Evolutionary conservation across 73 alveolate species (phyloP), one percentile per base, ranked within the genome.

Genomic region (Tetrahymena borealis): DNA sequence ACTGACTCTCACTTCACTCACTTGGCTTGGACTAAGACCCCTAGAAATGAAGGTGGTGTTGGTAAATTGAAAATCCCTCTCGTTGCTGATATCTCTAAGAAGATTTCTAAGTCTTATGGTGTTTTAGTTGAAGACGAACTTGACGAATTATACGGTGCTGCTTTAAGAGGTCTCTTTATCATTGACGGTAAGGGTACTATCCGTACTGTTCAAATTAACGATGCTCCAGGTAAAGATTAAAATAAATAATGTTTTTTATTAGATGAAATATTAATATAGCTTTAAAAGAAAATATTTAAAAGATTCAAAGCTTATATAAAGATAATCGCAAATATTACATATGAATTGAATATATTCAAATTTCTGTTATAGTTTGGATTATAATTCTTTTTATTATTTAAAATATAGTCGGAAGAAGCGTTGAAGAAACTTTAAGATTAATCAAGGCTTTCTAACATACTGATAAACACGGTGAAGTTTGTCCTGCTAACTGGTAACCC

Each of bases 401-500:
- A 15, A 60, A 24, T 60, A 24, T 20, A 60, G 99, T 98, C n/a
- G 99, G 99, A 39, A 98, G 99, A 98, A 98, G 97, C 85, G 98
- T 97, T 40, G 99, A 97, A 91, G 99, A 98, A 95, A 97, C 97
- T 15, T 94, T 96, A 91, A 98, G 99, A 97, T 95, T 98, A 37
- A 99, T 98, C 60, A 98, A 98, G 94, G 99, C 99, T 78, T 98
- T 98, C 98, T 97, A 98, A 97, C 96, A 98, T 92, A 94, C 98
- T 78, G 99, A 98, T 94, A 98, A 97, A 94, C 99, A 97, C 94
- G 99, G 99, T 32, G 99, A 98, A 91, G 99, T 98, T 20, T 98
- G 99, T 96, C 99, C 99, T 35, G 97, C 99, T 11, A 95, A 96
- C 92, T 98, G 99, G 99, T 94, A 94, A 93, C 99, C 99, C 35